Evolutionary conservation across 768 basidiomycete genomes (phyloP), one percentile per base, ranked within the genome.

Genomic region (Xerocomellus amylosporus): DNA sequence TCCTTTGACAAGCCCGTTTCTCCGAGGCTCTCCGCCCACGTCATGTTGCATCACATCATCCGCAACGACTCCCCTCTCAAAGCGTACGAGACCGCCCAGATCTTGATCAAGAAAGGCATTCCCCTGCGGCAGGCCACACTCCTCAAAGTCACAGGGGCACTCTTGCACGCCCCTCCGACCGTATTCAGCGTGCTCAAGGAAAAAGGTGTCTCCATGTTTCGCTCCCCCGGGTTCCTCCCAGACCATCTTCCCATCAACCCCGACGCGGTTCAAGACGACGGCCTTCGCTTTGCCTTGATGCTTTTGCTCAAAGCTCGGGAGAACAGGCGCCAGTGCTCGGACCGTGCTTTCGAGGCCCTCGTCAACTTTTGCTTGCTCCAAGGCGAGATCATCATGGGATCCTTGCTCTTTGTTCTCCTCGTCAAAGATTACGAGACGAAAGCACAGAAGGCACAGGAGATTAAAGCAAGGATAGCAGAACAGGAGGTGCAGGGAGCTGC

Each of bases 321-420:
- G 39, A 77, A 79, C 41, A 76, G 82, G 28, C 81, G 82, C 47
- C 73, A 77, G 30, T 79, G 85, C 41, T 81, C 82, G 2, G 70
- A 79, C n/a, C 72, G 74, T 30, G 82, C 88, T 76, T 88, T 84
- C 63, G 77, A 78, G 48, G 74, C 75, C 2, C 69, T 90, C 46
- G 75, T 91, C 58, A 73, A 79, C 4, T 77, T 85, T 9, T 87
- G 85, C 52, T 73, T 93, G 19, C 66, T 90, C 37, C 88, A 92
- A 46, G 88, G 88, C 24, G 90, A 93, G 64, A 83, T 93, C 46
- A 77, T 92, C 38, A 75, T 88, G n/a, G 89, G 82, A 0, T 85
- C 86, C 1, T 70, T 91, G 26, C 71, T 90, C 6, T 88, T 91
- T 52, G 86, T 79, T 1, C 69, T 82, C 39, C 64, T 88, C 19